Conservation (phyloP, 108 stramenopile genomes). For the Nitzschia sp. region DNA sequence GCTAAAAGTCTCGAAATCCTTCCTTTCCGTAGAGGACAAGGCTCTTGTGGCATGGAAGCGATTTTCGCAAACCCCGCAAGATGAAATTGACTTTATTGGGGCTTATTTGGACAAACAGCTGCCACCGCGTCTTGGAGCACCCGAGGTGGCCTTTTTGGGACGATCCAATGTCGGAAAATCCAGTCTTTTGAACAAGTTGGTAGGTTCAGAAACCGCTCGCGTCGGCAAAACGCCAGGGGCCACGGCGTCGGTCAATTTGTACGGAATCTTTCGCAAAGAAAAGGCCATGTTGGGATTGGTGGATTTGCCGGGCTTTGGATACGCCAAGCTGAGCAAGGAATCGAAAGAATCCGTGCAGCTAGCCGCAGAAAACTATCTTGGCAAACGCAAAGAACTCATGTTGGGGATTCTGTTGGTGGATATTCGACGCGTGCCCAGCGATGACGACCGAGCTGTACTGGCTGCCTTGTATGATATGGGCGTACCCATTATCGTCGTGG, state of each 20-base stretch:
- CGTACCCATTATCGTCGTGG: slow-evolving; percentile 83
- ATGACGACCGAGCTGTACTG: slow-evolving; percentile 81
- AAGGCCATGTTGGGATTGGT: slow-evolving; percentile 72
- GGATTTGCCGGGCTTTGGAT: slow-evolving; percentile 96
- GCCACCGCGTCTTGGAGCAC: slow-evolving; percentile 74
- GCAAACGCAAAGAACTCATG: slow-evolving; percentile 79
- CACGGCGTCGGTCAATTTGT: slow-evolving; percentile 81
- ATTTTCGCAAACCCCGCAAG: slow-evolving; percentile 48
- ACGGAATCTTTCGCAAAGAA: slow-evolving; percentile 43
- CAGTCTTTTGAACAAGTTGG: slow-evolving; percentile 73
- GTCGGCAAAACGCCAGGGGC: slow-evolving; percentile 90
- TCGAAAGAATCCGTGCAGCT: slow-evolving; percentile 76
- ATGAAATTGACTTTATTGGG: slow-evolving; percentile 58
- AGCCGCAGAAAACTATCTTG: slow-evolving; percentile 85
- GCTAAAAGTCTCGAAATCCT: slow-evolving; percentile 41
- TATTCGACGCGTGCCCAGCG: slow-evolving; percentile 73
- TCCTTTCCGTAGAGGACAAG: slow-evolving; percentile 56
- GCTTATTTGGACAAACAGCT: slow-evolving; percentile 59
- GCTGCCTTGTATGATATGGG: slow-evolving; percentile 88
- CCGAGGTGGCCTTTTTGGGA: slow-evolving; percentile 93
- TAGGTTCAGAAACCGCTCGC: slow-evolving; percentile 55
- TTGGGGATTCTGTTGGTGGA: slow-evolving; percentile 90
- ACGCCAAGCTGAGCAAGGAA: slow-evolving; percentile 89
- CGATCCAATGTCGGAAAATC: slow-evolving; percentile 95
- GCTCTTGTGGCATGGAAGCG: slow-evolving; percentile 73